Evolutionary conservation across 2,329 filamentous ascomycete species (phyloP).

Genomic region (Coleophoma crateriformis): DNA sequence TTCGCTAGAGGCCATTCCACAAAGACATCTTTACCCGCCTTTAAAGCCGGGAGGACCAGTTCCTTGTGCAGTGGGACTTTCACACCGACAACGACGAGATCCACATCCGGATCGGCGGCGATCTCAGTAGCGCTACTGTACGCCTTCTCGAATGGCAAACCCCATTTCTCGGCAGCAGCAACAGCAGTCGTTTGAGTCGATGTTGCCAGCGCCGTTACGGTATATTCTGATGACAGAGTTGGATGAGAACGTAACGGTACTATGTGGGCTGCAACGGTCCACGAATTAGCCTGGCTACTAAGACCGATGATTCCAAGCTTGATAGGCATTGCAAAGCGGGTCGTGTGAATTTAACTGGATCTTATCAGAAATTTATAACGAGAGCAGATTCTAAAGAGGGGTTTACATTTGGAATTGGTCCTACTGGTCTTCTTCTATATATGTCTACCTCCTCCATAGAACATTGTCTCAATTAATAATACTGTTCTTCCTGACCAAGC

Average conservation of each 20-base stretch:
- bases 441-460: neutral
- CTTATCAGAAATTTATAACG: neutral
- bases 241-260: neutral
- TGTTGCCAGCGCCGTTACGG: neutral
- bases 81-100: constrained; percentile 39
- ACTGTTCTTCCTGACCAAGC: neutral
- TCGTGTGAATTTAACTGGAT: neutral
- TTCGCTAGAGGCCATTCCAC: constrained; percentile 42
- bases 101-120: constrained; percentile 37
- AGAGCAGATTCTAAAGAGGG: neutral
- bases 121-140: constrained; percentile 35
- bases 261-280: neutral
- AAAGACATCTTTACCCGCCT: constrained; percentile 39
- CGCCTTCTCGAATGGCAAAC: constrained; percentile 23
- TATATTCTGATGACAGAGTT: neutral
- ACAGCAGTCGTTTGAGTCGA: neutral
- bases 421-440: neutral
- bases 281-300: neutral
- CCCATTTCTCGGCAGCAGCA: neutral
- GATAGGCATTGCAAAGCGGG: neutral
- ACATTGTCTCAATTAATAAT: neutral
- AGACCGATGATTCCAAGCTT: neutral
- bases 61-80: constrained; percentile 37
- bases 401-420: neutral
- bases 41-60: constrained; percentile 33